phyloP scores from a whole-genome alignment of 176 grass and related monocot species.

The Musa itinerans region DNA sequence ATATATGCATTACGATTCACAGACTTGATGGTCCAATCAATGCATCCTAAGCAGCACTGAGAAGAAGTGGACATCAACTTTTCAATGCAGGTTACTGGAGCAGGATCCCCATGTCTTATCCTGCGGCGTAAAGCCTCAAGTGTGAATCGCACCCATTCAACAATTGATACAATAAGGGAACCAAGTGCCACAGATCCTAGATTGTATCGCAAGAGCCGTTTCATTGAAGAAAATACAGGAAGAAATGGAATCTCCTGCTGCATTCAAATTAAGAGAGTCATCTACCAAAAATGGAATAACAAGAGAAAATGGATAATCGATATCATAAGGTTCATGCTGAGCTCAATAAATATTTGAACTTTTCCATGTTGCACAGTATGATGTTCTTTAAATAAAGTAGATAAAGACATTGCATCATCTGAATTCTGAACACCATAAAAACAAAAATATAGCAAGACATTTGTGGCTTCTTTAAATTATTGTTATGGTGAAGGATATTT shows the following conservation, averaged over 20 bases:
- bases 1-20: conserved; percentile 95
- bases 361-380: too few species aligned
- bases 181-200: conserved; percentile 89
- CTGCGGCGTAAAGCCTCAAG: conserved; percentile 89
- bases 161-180: conserved; percentile 69
- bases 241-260: conserved; percentile 93
- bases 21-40: conserved; percentile 86
- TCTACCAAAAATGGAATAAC: not conserved
- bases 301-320: not conserved
- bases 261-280: conserved; percentile 22
- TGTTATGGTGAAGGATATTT: too few species aligned
- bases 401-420: not conserved
- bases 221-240: conserved; percentile 74
- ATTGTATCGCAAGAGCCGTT: conserved; percentile 64
- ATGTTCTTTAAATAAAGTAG: not conserved
- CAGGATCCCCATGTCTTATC: conserved; percentile 58
- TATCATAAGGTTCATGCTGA: too few species aligned
- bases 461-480: too few species aligned
- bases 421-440: not conserved
- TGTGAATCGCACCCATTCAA: conserved; percentile 93
- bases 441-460: not conserved
- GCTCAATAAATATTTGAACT: too few species aligned
- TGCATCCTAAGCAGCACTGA: conserved; percentile 79
- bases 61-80: conserved; percentile 66
- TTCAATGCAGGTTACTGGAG: conserved; percentile 53